Evolutionary conservation across 2,329 filamentous ascomycete species (phyloP).

Genomic region (Nigrospora osmanthi): DNA sequence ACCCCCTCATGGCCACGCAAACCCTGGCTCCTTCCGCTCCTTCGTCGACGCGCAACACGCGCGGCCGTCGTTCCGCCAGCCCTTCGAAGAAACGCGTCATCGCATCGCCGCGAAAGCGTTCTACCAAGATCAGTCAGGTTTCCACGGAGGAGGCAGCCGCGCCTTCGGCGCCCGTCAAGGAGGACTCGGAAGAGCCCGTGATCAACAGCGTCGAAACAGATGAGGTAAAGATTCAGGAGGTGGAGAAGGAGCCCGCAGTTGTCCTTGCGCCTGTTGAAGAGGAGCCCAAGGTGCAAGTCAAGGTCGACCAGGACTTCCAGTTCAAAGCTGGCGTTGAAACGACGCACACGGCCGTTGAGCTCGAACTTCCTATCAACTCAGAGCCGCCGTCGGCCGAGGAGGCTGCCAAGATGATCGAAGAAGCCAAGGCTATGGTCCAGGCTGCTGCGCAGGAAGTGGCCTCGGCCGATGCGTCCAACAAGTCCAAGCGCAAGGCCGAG

Average conservation of each 20-base stretch:
- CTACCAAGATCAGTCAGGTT: constrained; percentile 26
- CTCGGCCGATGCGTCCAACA: constrained; percentile 33
- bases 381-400: constrained; percentile 70
- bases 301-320: constrained; percentile 52
- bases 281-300: constrained; percentile 57
- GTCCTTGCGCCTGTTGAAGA: constrained; percentile 45
- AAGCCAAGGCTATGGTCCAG: constrained; percentile 83
- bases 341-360: constrained; percentile 64
- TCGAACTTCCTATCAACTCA: constrained; percentile 60
- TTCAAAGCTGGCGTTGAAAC: constrained; percentile 52
- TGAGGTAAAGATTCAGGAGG: constrained; percentile 33
- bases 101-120: constrained; percentile 48
- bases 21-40: constrained; percentile 43
- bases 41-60: constrained; percentile 34
- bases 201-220: constrained; percentile 22
- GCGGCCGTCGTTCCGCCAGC: constrained; percentile 49
- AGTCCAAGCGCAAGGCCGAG: constrained; percentile 66
- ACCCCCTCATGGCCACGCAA: constrained; percentile 36
- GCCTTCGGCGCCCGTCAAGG: constrained; percentile 27
- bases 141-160: constrained; percentile 9
- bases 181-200: constrained; percentile 11
- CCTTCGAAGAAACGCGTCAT: constrained; percentile 45
- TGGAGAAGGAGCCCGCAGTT: constrained; percentile 40
- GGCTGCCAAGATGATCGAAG: constrained; percentile 73
- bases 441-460: constrained; percentile 36